phyloP scores from a whole-genome alignment of 129 eudicot genomes.

The Deinandra increscens region DNA sequence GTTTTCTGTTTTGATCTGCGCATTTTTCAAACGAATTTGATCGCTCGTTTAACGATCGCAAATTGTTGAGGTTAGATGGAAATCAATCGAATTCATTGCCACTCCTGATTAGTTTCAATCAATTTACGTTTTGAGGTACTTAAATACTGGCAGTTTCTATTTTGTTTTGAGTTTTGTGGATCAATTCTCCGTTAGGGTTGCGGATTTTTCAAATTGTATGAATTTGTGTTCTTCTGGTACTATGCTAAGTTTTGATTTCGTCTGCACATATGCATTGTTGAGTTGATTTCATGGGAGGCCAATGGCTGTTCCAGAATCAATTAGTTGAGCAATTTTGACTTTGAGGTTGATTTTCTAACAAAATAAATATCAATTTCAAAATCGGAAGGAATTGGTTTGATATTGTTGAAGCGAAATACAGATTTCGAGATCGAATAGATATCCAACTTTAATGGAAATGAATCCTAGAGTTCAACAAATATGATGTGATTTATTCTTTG shows the following conservation, averaged over 20 bases:
- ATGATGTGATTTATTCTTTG: too few relatives aligned
- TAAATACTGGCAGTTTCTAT: not conserved
- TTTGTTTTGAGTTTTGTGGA: not conserved
- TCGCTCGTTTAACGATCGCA: not conserved
- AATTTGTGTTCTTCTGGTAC: not conserved
- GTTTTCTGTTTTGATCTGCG: conserved; percentile 4
- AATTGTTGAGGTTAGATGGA: not conserved
- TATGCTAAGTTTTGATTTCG: not conserved
- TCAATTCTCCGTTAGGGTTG: conserved; percentile 1
- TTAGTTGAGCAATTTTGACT: not conserved
- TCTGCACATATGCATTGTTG: not conserved
- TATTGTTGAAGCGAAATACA: not conserved
- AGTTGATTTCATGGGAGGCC: not conserved
- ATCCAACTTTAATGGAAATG: too few relatives aligned
- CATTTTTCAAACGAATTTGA: conserved; percentile 10
- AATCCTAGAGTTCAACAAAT: too few relatives aligned
- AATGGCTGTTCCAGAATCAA: conserved; percentile 5
- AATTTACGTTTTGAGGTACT: conserved; percentile 13
- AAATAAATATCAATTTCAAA: not conserved
- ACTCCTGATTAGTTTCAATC: conserved; percentile 3
- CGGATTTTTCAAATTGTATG: not conserved
- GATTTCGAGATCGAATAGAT: too few relatives aligned
- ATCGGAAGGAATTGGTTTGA: not conserved
- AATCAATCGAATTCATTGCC: not conserved
- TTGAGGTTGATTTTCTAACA: not conserved